Conservation (phyloP, 2,329 filamentous ascomycete genomes). For the Ophiostoma angusticollis region DNA sequence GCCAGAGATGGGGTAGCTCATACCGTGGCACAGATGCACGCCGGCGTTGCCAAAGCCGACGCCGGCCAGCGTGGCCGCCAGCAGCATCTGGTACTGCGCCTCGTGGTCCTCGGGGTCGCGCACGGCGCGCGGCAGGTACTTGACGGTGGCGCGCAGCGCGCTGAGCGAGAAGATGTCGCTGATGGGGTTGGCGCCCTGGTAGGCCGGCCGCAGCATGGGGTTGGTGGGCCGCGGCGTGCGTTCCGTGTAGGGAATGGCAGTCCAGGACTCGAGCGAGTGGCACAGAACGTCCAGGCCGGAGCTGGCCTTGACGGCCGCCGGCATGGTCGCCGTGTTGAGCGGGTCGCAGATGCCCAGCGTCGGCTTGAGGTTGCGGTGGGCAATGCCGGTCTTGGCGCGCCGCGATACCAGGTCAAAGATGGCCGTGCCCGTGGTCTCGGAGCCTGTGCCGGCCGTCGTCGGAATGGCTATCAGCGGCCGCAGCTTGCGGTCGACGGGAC, state of each 20-base stretch:
- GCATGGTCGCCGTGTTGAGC: constrained; percentile 93
- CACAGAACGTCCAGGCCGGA: constrained; percentile 92
- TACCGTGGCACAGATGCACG: constrained; percentile 70
- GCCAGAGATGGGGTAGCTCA: constrained; percentile 95
- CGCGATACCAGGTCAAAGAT: constrained; percentile 92
- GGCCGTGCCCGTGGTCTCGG: constrained; percentile 92
- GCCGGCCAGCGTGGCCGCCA: constrained; percentile 84
- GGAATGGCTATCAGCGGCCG: constrained; percentile 71
- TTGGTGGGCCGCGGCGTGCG: constrained; percentile 73
- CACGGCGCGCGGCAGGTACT: constrained; percentile 83
- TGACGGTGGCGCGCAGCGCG: constrained; percentile 69
- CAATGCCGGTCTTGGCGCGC: constrained; percentile 88
- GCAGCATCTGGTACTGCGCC: constrained; percentile 88
- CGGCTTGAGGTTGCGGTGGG: constrained; percentile 89
- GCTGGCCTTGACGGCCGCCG: constrained; percentile 78
- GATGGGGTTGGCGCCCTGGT: constrained; percentile 95
- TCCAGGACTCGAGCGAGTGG: constrained; percentile 93
- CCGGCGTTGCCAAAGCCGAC: constrained; percentile 97
- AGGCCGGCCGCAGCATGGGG: constrained; percentile 81
- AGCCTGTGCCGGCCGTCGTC: constrained; percentile 76
- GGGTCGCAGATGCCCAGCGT: constrained; percentile 78
- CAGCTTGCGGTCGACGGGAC: constrained; percentile 57
- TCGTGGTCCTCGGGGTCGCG: constrained; percentile 81
- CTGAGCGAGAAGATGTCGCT: constrained; percentile 92
- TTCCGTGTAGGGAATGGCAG: constrained; percentile 87